These are phyloP conservation scores for Setomelanomma holmii DNA, from an alignment of 2,329 filamentous ascomycete species.

Conservation along the genomic window DNA sequence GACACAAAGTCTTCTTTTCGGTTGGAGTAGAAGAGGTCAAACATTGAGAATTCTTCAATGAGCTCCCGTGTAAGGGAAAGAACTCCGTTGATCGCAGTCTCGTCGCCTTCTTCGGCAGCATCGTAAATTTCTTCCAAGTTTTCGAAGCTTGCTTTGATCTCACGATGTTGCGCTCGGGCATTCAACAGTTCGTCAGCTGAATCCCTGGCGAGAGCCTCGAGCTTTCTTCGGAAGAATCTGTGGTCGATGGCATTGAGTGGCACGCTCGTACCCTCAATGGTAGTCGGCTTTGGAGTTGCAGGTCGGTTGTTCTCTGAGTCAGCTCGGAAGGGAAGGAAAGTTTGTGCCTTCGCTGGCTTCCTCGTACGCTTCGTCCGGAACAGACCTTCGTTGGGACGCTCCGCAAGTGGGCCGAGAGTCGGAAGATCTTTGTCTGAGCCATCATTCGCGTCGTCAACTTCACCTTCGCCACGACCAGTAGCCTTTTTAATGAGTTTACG, in stretches of 20 bases:
- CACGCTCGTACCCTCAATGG: conserved; percentile 38
- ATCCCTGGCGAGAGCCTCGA: conserved; percentile 33
- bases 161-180: conserved; percentile 43
- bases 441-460: conserved; percentile 24
- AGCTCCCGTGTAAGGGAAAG: conserved; percentile 65
- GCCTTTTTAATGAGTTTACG: conserved; percentile 35
- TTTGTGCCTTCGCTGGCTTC: conserved; percentile 29
- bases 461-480: conserved; percentile 23
- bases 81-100: conserved; percentile 62
- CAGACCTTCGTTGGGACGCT: conserved; percentile 37
- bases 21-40: conserved; percentile 64
- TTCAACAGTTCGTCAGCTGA: conserved; percentile 52
- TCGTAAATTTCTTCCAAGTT: conserved; percentile 53
- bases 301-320: conserved; percentile 7
- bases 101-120: conserved; percentile 57
- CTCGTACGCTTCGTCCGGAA: conserved; percentile 33
- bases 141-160: conserved; percentile 51
- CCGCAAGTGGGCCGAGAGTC: conserved; percentile 21
- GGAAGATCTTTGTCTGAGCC: conserved; percentile 21
- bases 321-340: conserved; percentile 37
- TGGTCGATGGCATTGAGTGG: conserved; percentile 38
- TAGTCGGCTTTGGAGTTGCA: conserved; percentile 17
- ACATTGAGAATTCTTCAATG: conserved; percentile 66
- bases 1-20: conserved; percentile 52
- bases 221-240: conserved; percentile 36